phyloP scores from a whole-genome alignment of 805 yeast species.

The Metschnikowia borealis region DNA sequence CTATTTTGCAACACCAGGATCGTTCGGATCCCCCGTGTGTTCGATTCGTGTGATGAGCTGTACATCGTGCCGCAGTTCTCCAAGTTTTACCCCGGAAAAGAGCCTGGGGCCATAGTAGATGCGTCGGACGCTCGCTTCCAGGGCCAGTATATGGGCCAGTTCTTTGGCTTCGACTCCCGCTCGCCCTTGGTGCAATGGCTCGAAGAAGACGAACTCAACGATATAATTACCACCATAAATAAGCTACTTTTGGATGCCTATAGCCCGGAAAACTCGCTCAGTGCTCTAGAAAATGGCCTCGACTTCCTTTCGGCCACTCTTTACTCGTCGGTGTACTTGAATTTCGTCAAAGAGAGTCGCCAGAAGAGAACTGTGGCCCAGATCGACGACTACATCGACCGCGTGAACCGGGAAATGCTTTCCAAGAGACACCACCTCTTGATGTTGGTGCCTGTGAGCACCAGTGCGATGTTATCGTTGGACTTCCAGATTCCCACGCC shows the following conservation, averaged over 20 bases:
- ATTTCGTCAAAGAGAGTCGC: constrained; percentile 15
- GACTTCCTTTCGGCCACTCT: constrained; percentile 39
- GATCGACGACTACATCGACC: constrained; percentile 40
- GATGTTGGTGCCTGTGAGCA: constrained; percentile 46
- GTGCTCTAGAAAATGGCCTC: constrained; percentile 35
- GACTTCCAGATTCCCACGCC: constrained; percentile 50
- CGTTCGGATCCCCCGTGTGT: constrained; percentile 61
- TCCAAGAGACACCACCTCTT: constrained; percentile 21
- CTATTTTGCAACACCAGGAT: constrained; percentile 44
- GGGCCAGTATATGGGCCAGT: constrained; percentile 15
- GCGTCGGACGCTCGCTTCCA: background rate
- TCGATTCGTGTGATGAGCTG: constrained; percentile 25
- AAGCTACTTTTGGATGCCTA: constrained; percentile 35
- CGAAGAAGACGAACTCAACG: constrained; percentile 31
- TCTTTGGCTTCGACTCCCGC: constrained; percentile 51
- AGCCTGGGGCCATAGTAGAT: constrained; percentile 52
- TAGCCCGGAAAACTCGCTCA: constrained; percentile 25
- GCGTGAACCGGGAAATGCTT: constrained; percentile 18
- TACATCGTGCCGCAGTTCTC: constrained; percentile 56
- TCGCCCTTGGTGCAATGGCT: constrained; percentile 39
- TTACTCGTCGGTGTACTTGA: constrained; percentile 22
- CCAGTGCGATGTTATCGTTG: constrained; percentile 53
- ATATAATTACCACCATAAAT: constrained; percentile 46
- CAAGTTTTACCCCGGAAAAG: constrained; percentile 51
- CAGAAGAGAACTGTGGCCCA: constrained; percentile 29